These are phyloP conservation scores for Cucurbita maxima DNA, from an alignment of 306 rosid species.

Conservation along the genomic window DNA sequence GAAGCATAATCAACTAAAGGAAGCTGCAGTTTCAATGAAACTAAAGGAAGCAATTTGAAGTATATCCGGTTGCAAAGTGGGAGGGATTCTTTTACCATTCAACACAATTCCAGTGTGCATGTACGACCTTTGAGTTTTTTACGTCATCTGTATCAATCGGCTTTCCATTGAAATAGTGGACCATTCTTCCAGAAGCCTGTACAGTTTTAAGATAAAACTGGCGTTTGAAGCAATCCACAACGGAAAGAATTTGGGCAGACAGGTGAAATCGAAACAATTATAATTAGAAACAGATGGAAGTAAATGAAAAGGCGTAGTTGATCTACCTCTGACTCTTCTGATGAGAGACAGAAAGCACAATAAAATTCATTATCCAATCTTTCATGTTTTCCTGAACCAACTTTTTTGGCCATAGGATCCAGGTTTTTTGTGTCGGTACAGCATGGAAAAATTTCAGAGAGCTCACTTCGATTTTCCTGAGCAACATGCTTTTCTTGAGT, in stretches of 20 bases:
- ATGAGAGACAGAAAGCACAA: slow-evolving; percentile 69
- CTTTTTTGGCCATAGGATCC: slow-evolving; percentile 12
- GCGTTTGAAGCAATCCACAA: not conserved
- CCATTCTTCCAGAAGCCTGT: slow-evolving; percentile 64
- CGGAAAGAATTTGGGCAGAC: not conserved
- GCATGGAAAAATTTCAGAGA: not conserved
- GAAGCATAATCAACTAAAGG: not conserved
- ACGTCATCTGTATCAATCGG: slow-evolving; percentile 38
- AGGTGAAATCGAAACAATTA: not conserved
- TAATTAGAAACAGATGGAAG: not conserved
- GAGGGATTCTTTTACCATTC: slow-evolving; percentile 55
- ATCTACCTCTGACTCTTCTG: slow-evolving; percentile 74
- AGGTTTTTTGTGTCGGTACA: not conserved
- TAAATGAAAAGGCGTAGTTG: not conserved
- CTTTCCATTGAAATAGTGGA: slow-evolving; percentile 49
- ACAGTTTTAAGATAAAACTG: slow-evolving; percentile 8
- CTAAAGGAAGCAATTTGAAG: not conserved
- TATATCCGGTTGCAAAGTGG: not conserved
- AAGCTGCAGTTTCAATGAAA: not conserved
- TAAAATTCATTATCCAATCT: slow-evolving; percentile 16
- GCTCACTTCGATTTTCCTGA: not conserved
- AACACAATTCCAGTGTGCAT: slow-evolving; percentile 72
- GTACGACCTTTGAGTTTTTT: slow-evolving; percentile 47
- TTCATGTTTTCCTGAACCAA: slow-evolving; percentile 34
- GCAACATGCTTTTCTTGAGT: not conserved